A percentile compares a stretch with the other conserved stretches of the same genome.
These are phyloP conservation scores for Nicotiana rustica DNA, from an alignment of 305 asterid species.

Conservation along the genomic window DNA sequence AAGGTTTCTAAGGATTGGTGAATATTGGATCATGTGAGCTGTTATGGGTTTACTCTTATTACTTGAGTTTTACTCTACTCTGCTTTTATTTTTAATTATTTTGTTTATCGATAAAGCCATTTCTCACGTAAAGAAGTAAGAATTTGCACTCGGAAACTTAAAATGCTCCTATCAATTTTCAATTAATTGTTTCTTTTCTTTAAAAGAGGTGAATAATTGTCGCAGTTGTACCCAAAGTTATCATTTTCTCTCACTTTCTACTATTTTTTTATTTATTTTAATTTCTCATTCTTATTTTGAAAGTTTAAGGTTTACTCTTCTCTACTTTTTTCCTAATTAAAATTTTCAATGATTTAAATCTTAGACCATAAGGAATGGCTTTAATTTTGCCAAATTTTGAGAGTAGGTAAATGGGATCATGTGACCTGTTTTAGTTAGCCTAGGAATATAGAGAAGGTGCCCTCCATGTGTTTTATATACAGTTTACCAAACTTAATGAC, in stretches of 20 bases:
- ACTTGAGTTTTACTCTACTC: neutral
- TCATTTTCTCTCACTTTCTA: slow-evolving; percentile 39
- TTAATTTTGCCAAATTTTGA: slow-evolving; percentile 15
- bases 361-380: slow-evolving; percentile 38
- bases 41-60: neutral
- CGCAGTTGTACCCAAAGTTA: neutral
- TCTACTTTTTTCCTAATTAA: slow-evolving; percentile 34
- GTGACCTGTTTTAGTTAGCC: slow-evolving; percentile 49
- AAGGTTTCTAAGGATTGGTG: neutral
- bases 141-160: too few species aligned
- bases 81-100: neutral
- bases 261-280: too few species aligned
- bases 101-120: neutral
- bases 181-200: neutral
- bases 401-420: slow-evolving; percentile 37
- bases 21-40: neutral
- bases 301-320: neutral
- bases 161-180: too few species aligned
- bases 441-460: slow-evolving; percentile 33
- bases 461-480: slow-evolving; percentile 51
- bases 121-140: neutral
- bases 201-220: neutral
- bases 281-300: neutral
- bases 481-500: neutral
- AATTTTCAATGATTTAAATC: neutral